These are phyloP conservation scores for Mucor circinelloides DNA, from an alignment of 371 early-diverging fungal species.

Conservation along the genomic window DNA sequence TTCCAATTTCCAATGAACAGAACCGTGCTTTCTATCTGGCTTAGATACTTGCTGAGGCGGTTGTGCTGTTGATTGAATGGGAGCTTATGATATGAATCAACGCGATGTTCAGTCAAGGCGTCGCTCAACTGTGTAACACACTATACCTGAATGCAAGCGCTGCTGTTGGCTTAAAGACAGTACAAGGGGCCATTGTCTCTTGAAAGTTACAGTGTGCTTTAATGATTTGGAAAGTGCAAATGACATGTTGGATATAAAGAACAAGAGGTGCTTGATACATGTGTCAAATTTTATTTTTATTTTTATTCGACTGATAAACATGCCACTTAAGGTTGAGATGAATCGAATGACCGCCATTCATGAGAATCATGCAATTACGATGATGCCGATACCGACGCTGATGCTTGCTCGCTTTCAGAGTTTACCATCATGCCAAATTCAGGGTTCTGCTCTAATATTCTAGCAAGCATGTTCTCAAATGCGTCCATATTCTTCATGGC, in stretches of 20 bases:
- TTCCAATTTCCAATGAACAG: conserved; percentile 57
- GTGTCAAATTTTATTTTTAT: not conserved
- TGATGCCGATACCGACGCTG: not conserved
- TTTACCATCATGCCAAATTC: not conserved
- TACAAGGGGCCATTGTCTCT: not conserved
- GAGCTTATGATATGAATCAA: too few relatives aligned
- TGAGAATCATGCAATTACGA: not conserved
- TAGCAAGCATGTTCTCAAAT: not conserved
- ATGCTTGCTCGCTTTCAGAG: not conserved
- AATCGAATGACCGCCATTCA: not conserved
- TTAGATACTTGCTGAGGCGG: not conserved
- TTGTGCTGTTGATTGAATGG: not conserved
- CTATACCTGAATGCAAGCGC: not conserved
- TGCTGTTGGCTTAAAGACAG: not conserved
- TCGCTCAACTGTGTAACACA: not conserved
- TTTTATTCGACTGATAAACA: not conserved
- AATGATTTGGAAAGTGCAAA: not conserved
- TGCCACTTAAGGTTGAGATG: not conserved
- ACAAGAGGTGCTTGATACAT: not conserved
- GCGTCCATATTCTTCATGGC: not conserved
- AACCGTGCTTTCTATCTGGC: conserved; percentile 16
- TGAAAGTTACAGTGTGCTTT: not conserved
- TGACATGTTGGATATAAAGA: not conserved
- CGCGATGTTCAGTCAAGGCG: too few relatives aligned
- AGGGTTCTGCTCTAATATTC: not conserved